phyloP scores from a whole-genome alignment of 2,329 filamentous ascomycete genomes.

The Phaeosphaeria sp. region DNA sequence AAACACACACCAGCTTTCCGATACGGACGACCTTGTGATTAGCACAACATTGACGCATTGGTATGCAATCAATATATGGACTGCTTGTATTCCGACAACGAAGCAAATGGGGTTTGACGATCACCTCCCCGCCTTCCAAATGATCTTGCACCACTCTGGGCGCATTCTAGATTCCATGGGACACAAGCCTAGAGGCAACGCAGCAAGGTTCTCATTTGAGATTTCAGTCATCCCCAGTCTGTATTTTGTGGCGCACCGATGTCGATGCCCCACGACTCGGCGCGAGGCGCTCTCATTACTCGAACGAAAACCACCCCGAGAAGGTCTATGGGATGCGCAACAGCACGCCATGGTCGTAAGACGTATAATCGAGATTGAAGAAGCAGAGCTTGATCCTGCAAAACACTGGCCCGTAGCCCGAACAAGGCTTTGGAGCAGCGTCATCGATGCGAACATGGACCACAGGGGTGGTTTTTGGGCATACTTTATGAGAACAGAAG shows the following conservation, averaged over 20 bases:
- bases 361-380: constrained; percentile 30
- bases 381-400: constrained; percentile 20
- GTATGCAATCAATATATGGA: constrained; percentile 16
- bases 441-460: constrained; percentile 25
- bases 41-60: constrained; percentile 23
- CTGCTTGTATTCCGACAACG: constrained; percentile 15
- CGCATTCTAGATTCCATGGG: constrained; percentile 23
- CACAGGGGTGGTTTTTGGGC: constrained; percentile 21
- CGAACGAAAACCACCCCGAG: constrained; percentile 23
- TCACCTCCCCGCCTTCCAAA: constrained; percentile 22
- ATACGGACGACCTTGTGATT: constrained; percentile 17
- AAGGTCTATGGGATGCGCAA: constrained; percentile 28
- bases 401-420: constrained; percentile 26
- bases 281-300: constrained; percentile 27
- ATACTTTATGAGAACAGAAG: not conserved
- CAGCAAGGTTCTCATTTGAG: constrained; percentile 29
- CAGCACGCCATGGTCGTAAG: constrained; percentile 21
- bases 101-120: constrained; percentile 19
- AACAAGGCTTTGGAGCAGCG: constrained; percentile 20
- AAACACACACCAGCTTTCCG: constrained; percentile 3
- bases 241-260: not conserved
- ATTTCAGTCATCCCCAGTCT: constrained; percentile 5
- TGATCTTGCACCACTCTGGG: constrained; percentile 21
- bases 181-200: constrained; percentile 4
- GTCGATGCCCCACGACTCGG: constrained; percentile 26